phyloP scores from a whole-genome alignment of 2,329 filamentous ascomycete genomes.

The Pseudogymnoascus sp. region DNA sequence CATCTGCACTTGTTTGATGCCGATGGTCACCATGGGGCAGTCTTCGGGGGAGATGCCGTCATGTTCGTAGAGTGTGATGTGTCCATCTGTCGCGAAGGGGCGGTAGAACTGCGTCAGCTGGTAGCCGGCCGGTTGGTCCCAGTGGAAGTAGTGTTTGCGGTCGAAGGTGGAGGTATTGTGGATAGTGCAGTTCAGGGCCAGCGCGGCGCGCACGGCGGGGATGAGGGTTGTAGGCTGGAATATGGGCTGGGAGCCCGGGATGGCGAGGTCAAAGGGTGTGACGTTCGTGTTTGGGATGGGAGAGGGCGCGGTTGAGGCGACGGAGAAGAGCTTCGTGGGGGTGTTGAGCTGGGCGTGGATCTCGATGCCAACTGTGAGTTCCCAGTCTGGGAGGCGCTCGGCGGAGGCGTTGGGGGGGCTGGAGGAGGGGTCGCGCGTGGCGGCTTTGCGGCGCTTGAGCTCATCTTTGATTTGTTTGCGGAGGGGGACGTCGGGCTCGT shows the following conservation, averaged over 20 bases:
- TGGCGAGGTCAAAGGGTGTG: constrained; percentile 78
- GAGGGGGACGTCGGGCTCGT: constrained; percentile 39
- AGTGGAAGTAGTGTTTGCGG: constrained; percentile 98
- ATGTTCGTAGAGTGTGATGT: constrained; percentile 61
- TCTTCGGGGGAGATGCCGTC: constrained; percentile 76
- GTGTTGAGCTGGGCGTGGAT: constrained; percentile 96
- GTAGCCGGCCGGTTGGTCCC: constrained; percentile 93
- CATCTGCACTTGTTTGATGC: constrained; percentile 91
- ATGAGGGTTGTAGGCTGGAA: constrained; percentile 80
- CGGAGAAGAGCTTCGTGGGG: constrained; percentile 79
- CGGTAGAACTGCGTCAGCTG: constrained; percentile 96
- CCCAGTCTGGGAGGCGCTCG: constrained; percentile 51
- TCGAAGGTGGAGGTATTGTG: constrained; percentile 79
- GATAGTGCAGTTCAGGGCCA: constrained; percentile 75
- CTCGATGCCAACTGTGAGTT: constrained; percentile 92
- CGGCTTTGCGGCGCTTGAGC: constrained; percentile 43
- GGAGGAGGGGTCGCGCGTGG: constrained; percentile 26
- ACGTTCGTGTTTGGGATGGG: constrained; percentile 79
- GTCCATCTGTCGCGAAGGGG: constrained; percentile 63
- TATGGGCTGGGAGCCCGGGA: constrained; percentile 80
- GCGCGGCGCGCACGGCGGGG: constrained; percentile 81
- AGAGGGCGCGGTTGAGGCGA: constrained; percentile 57
- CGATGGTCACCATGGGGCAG: constrained; percentile 50
- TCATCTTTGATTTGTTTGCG: constrained; percentile 69
- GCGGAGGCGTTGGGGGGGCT: constrained; percentile 27